Evolutionary conservation across 257 asterid genomes (phyloP), one percentile per base, ranked within the genome.

Genomic region (Primulina huaijiensis): DNA sequence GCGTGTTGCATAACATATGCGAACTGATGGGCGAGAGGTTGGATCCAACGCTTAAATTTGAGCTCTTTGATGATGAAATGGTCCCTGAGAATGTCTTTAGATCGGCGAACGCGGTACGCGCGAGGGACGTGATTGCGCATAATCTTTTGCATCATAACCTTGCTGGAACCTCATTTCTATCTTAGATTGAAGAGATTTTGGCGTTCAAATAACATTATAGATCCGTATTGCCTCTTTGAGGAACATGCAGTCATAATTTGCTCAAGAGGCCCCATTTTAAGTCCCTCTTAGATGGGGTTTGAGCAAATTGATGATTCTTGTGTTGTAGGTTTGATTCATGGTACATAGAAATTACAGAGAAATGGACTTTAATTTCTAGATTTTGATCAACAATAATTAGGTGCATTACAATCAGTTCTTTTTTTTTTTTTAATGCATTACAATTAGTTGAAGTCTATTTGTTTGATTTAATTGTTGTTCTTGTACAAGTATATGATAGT

Each of bases 1-100:
- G 97, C 40, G 97, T 93, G 12, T 72, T 93, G 86, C 97, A 93
- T 65, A 93, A 93, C 20, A 93, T 93, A 16, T 93, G 98, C 25
- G 95, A 90, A 77, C 3, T 93, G 87, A 87, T 84, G 82, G 80
- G 80, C 30, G 98, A 93, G 74, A 77, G 58, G 4, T 68, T 87
- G 64, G 96, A 87, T 38, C 81, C 84, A 0, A 77, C 57, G 60
- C 85, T 80, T 2, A 58, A 78, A 4, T 84, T 83, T 23, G 92
- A 87, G 67, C 90, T 93, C 9, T 40, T 90, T n/a, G 98, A 93
- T 31, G 98, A 93, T 68, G 96, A 87, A 46, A 87, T 90, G 95
- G 75, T 86, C 8, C 96, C 97, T 0, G 97, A 87, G 76, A 64
- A 82, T 57, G 89, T 84, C 1, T 37, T 92, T 78, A 85, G 96